These are phyloP conservation scores for Pyricularia pennisetigena DNA, from an alignment of 2,329 filamentous ascomycete species.

Conservation along the genomic window DNA sequence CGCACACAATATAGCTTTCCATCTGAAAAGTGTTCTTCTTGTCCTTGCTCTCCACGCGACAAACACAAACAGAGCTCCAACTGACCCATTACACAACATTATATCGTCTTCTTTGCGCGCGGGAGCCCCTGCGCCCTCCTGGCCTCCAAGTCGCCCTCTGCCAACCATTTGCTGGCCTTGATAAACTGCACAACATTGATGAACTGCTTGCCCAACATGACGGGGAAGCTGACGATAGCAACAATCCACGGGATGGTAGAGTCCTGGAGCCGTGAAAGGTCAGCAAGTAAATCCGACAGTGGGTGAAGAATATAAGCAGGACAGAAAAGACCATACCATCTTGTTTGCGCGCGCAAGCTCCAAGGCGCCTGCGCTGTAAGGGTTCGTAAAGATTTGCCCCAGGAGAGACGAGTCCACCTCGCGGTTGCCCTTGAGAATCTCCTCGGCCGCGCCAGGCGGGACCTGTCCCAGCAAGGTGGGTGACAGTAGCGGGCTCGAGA, in stretches of 20 bases:
- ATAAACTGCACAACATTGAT: slow-evolving; percentile 92
- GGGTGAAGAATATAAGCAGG: background rate
- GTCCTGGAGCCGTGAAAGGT: slow-evolving; percentile 11
- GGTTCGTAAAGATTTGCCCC: slow-evolving; percentile 71
- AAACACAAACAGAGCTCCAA: no score
- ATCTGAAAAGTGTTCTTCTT: background rate
- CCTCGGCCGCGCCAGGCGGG: slow-evolving; percentile 38
- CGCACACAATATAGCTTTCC: background rate
- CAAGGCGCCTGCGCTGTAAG: slow-evolving; percentile 85
- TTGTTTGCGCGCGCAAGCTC: slow-evolving; percentile 93
- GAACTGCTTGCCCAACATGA: slow-evolving; percentile 87
- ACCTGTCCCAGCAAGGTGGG: slow-evolving; percentile 66
- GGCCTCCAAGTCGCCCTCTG: slow-evolving; percentile 72
- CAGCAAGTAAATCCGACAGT: background rate
- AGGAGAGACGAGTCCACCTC: slow-evolving; percentile 62
- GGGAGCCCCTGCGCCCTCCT: slow-evolving; percentile 47
- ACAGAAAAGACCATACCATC: slow-evolving; percentile 50
- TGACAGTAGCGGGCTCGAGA: slow-evolving; percentile 81
- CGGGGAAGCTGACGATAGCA: slow-evolving; percentile 66
- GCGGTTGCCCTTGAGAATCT: slow-evolving; percentile 53
- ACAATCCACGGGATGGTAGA: slow-evolving; percentile 62
- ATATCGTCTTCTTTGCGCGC: slow-evolving; percentile 27
- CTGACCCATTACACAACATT: slow-evolving; percentile 13
- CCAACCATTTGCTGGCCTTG: slow-evolving; percentile 86
- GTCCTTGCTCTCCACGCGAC: background rate